A percentile compares a stretch with the other conserved stretches of the same genome.
These are phyloP conservation scores for Gigaspora rosea DNA, from an alignment of 192 early-diverging fungal genomes.

Conservation along the genomic window DNA sequence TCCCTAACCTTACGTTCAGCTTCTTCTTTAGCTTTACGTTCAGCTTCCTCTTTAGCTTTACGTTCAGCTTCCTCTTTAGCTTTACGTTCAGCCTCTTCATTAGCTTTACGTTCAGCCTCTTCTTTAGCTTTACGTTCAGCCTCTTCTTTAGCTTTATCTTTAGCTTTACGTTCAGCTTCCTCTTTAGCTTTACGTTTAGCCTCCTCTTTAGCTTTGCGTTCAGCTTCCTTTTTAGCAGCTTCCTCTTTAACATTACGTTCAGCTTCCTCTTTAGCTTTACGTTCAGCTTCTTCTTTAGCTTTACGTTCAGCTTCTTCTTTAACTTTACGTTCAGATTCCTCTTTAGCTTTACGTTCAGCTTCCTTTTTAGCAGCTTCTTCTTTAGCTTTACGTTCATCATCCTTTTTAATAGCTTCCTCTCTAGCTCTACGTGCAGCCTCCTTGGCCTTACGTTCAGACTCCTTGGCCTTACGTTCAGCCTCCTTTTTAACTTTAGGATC, in stretches of 20 bases:
- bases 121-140: background rate
- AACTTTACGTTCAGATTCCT: background rate
- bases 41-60: background rate
- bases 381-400: background rate
- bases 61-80: background rate
- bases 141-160: background rate
- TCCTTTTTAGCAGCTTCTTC: constrained; percentile 7
- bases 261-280: constrained; percentile 3
- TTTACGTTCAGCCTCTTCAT: background rate
- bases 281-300: no score
- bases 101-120: background rate
- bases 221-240: background rate
- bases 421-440: background rate
- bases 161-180: constrained; percentile 5
- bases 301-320: background rate
- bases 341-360: background rate
- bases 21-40: constrained; percentile 5
- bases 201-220: constrained; percentile 1
- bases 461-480: background rate
- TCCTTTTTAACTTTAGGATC: background rate
- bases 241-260: background rate
- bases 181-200: background rate
- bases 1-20: background rate
- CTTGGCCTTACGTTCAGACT: background rate
- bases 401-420: no score